Conservation (phyloP, 169 alveolate genomes). For the Eimeria necatrix region DNA sequence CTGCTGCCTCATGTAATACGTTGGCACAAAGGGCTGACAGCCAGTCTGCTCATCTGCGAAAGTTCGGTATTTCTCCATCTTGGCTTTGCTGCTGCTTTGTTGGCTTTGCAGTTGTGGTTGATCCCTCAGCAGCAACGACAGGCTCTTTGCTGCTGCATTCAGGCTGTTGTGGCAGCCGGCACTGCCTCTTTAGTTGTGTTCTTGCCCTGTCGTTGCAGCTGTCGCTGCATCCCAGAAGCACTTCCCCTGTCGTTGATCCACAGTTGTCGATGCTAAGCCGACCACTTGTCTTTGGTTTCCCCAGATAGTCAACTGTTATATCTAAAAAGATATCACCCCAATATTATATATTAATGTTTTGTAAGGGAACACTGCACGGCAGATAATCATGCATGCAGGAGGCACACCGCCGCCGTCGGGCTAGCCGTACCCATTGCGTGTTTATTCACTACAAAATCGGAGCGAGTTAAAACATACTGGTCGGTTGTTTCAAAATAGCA, state of each 20-base stretch:
- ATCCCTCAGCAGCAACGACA: slow-evolving; percentile 27
- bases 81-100: not conserved
- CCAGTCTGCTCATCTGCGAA: slow-evolving; percentile 79
- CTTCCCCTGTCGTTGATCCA: no score
- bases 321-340: not conserved
- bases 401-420: no score
- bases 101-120: not conserved
- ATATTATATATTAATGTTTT: no score
- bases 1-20: slow-evolving; percentile 71
- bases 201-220: not conserved
- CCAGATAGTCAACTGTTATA: not conserved
- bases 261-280: not conserved
- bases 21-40: slow-evolving; percentile 77
- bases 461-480: no score
- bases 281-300: not conserved
- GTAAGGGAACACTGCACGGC: no score
- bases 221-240: not conserved
- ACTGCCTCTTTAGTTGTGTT: not conserved
- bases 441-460: no score
- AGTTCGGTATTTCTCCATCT: slow-evolving; percentile 78
- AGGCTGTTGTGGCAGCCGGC: not conserved
- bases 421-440: no score
- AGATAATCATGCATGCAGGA: no score
- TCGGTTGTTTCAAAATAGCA: no score
- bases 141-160: slow-evolving; percentile 32